Conservation (phyloP, 306 rosid genomes). For the Lotus japonicus region DNA sequence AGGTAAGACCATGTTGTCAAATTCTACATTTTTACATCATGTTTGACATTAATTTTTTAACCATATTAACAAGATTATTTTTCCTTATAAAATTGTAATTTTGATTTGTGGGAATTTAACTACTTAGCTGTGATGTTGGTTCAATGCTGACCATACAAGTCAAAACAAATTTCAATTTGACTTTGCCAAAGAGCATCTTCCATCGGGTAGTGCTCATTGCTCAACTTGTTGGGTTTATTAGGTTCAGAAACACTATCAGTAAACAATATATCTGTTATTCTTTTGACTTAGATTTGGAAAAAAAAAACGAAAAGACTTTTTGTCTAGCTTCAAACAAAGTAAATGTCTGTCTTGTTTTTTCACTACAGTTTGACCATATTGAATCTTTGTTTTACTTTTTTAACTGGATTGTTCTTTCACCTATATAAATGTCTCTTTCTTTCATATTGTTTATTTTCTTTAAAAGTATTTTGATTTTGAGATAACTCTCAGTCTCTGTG, state of each 20-base stretch:
- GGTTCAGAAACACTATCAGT: slow-evolving; percentile 24
- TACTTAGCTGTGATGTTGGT: background rate
- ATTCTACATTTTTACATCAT: background rate
- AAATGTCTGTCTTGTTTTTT: background rate
- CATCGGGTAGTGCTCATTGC: slow-evolving; percentile 6
- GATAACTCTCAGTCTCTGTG: no score
- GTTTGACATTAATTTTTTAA: background rate
- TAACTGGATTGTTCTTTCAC: background rate
- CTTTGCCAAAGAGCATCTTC: background rate
- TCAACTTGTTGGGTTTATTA: slow-evolving; percentile 6
- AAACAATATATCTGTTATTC: background rate
- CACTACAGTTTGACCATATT: background rate
- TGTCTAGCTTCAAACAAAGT: background rate
- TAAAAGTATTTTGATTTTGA: background rate
- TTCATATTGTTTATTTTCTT: background rate
- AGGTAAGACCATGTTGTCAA: slow-evolving; percentile 38
- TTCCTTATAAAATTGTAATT: background rate
- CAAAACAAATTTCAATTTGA: slow-evolving; percentile 25
- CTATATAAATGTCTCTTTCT: background rate
- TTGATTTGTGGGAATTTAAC: background rate
- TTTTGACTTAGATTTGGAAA: background rate
- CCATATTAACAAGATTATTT: background rate
- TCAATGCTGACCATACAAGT: slow-evolving; percentile 17
- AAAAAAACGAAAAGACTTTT: background rate
- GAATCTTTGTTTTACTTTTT: background rate